These are phyloP conservation scores for Thermoascus crustaceus DNA, from an alignment of 2,329 filamentous ascomycete species.

Conservation along the genomic window DNA sequence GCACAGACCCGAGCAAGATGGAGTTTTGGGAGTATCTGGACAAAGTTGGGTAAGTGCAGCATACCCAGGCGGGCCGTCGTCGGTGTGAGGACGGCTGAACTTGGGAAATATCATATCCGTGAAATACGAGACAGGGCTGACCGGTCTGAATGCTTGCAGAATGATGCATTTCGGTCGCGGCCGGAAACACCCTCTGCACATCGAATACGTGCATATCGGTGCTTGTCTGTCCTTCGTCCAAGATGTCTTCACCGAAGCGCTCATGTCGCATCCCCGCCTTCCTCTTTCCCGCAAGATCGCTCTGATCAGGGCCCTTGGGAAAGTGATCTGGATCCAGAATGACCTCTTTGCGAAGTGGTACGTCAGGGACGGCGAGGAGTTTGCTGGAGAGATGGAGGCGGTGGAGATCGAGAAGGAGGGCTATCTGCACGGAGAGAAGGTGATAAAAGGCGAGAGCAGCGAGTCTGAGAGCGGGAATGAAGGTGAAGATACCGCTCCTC, in stretches of 20 bases:
- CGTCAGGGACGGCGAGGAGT: slow-evolving; percentile 59
- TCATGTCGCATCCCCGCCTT: slow-evolving; percentile 62
- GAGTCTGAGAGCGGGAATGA: slow-evolving; percentile 19
- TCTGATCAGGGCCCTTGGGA: slow-evolving; percentile 66
- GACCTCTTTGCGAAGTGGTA: slow-evolving; percentile 82
- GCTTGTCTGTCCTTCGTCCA: slow-evolving; percentile 66
- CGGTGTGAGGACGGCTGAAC: too few relatives aligned
- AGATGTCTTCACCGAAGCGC: slow-evolving; percentile 67
- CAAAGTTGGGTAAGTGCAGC: slow-evolving; percentile 68
- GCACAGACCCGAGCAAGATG: slow-evolving; percentile 64
- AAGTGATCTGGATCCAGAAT: slow-evolving; percentile 84
- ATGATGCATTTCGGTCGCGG: slow-evolving; percentile 77
- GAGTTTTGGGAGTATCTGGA: slow-evolving; percentile 79
- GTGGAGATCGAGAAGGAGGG: slow-evolving; percentile 54
- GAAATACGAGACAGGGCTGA: too few relatives aligned
- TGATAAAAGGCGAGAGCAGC: slow-evolving; percentile 30
- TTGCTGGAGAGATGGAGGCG: slow-evolving; percentile 35
- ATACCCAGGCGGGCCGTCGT: too few relatives aligned
- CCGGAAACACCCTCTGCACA: slow-evolving; percentile 61
- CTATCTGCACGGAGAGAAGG: slow-evolving; percentile 55
- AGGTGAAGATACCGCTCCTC: slow-evolving; percentile 19
- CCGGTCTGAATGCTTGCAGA: slow-evolving; percentile 29
- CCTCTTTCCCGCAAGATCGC: slow-evolving; percentile 61
- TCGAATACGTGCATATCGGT: slow-evolving; percentile 75
- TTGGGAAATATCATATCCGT: too few relatives aligned